Percentiles rank a stretch among this genome's conserved stretches.
Conservation (phyloP, 352 stramenopile species). For the Globisporangium acanthophoron region DNA sequence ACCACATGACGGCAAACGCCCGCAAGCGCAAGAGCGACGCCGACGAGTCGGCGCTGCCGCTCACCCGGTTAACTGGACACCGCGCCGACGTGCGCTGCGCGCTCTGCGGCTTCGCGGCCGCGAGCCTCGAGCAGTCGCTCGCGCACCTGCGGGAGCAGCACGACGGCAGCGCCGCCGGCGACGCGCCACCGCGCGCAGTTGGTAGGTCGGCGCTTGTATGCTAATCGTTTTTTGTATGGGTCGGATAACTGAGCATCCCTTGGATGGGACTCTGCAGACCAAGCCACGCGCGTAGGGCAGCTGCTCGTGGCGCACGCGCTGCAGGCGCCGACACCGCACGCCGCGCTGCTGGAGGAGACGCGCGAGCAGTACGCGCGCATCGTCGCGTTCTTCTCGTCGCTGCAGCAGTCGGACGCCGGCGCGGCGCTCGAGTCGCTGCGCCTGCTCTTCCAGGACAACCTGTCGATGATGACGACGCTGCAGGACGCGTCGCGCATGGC, state of each 20-base stretch:
- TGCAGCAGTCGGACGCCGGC: slow-evolving; percentile 36
- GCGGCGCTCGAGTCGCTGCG: slow-evolving; percentile 30
- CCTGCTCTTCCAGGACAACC: slow-evolving; percentile 32
- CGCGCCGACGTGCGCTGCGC: slow-evolving; percentile 20
- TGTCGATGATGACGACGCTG: slow-evolving; percentile 32
- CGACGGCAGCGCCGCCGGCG: slow-evolving; percentile 1
- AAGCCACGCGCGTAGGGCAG: slow-evolving; percentile 49
- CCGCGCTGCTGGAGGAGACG: slow-evolving; percentile 42
- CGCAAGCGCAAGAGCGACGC: slow-evolving; percentile 60
- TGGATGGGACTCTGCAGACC: slow-evolving; percentile 17
- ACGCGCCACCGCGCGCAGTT: background rate
- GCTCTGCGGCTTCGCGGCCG: slow-evolving; percentile 37
- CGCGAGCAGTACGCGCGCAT: slow-evolving; percentile 38
- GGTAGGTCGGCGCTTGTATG: background rate
- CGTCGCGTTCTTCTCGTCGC: slow-evolving; percentile 26
- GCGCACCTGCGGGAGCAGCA: slow-evolving; percentile 44
- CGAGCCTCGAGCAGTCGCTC: slow-evolving; percentile 42
- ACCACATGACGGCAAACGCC: slow-evolving; percentile 1
- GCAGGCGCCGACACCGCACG: slow-evolving; percentile 13
- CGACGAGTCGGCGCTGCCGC: slow-evolving; percentile 12
- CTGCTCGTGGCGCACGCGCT: slow-evolving; percentile 52
- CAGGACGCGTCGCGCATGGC: slow-evolving; percentile 27
- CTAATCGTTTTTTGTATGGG: background rate
- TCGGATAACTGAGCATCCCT: background rate
- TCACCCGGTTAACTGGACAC: slow-evolving; percentile 3